Evolutionary conservation across 78 protist species (phyloP).

Genomic region (Dictyostelium capitatum): DNA sequence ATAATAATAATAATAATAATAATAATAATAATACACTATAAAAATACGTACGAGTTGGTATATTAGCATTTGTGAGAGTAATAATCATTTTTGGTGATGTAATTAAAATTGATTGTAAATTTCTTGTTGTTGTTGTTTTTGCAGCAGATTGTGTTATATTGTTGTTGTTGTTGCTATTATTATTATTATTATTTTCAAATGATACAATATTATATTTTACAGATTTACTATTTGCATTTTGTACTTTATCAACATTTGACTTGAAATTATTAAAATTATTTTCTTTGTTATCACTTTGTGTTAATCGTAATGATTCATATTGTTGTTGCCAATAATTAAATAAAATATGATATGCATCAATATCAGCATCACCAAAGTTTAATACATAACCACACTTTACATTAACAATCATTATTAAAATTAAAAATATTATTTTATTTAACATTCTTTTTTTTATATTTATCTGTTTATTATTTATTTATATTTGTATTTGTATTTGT

Average conservation of each 20-base stretch:
- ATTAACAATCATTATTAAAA: no score
- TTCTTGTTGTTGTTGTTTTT: background rate
- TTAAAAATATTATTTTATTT: no score
- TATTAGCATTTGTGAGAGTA: background rate
- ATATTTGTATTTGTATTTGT: no score
- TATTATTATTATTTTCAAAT: background rate
- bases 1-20: background rate
- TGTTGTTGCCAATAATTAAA: no score
- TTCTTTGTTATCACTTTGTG: no score
- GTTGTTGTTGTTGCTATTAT: background rate
- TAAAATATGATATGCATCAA: no score
- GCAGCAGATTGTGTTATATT: background rate
- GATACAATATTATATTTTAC: background rate
- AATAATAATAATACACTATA: no score
- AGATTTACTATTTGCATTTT: background rate
- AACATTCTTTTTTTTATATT: no score
- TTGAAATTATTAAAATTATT: slow-evolving; percentile 14
- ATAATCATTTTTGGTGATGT: background rate
- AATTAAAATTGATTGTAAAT: background rate
- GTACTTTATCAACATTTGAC: background rate
- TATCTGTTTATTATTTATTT: no score
- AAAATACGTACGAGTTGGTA: slow-evolving; percentile 12
- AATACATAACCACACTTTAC: no score
- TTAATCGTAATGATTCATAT: no score
- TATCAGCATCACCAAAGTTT: no score